A percentile compares a stretch with the other conserved stretches of the same genome.
phyloP scores from a whole-genome alignment of 2,329 filamentous ascomycete species.

The Aspergillus thermomutatus region DNA sequence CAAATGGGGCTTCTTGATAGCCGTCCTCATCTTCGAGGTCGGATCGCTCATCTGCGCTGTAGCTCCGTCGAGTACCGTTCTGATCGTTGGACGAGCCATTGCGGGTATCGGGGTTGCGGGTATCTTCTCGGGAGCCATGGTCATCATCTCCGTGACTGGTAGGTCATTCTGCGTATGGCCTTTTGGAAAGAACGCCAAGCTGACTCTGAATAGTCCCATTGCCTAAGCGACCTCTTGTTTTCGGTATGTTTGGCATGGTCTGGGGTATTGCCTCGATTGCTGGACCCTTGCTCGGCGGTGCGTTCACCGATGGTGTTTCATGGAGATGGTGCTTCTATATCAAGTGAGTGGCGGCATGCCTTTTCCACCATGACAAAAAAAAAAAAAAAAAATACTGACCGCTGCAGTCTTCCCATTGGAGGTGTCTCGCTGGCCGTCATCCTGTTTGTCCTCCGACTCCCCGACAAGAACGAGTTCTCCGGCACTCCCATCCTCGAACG shows the following conservation, averaged over 20 bases:
- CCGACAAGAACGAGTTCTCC: slow-evolving; percentile 29
- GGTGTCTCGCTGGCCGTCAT: slow-evolving; percentile 44
- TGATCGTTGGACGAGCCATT: slow-evolving; percentile 37
- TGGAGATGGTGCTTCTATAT: slow-evolving; percentile 46
- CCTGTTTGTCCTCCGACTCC: slow-evolving; percentile 46
- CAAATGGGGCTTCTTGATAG: slow-evolving; percentile 35
- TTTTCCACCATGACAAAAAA: neutral
- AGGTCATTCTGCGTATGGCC: neutral
- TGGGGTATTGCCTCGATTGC: slow-evolving; percentile 52
- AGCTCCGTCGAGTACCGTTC: slow-evolving; percentile 29
- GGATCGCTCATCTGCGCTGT: slow-evolving; percentile 38
- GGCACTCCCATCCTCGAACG: slow-evolving; percentile 35
- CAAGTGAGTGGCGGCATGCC: slow-evolving; percentile 22
- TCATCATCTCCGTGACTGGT: slow-evolving; percentile 23
- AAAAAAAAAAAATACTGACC: neutral
- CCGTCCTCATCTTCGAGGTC: slow-evolving; percentile 36
- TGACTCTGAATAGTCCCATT: slow-evolving; percentile 45
- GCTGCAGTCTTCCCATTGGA: slow-evolving; percentile 35
- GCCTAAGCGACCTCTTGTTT: slow-evolving; percentile 46
- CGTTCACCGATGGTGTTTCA: slow-evolving; percentile 40
- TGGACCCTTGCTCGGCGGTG: slow-evolving; percentile 44
- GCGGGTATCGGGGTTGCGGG: slow-evolving; percentile 35
- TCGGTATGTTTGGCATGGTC: slow-evolving; percentile 51
- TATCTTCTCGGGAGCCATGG: slow-evolving; percentile 28
- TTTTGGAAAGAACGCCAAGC: neutral